Evolutionary conservation across 345 rosid genomes (phyloP).

Genomic region (Citrus cavaleriei): DNA sequence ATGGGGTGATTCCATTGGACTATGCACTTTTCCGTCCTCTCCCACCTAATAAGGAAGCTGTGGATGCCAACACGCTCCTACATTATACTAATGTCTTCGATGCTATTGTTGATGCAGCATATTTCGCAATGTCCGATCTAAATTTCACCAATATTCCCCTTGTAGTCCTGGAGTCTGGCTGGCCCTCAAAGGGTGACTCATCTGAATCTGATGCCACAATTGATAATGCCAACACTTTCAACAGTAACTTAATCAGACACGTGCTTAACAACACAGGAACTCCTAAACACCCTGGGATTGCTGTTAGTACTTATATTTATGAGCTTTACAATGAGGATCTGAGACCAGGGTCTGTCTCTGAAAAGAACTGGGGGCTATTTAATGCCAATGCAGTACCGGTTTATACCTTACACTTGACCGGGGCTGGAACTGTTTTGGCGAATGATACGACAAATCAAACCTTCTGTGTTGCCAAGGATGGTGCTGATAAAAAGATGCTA

Average conservation of each 20-base stretch:
- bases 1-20: conserved; percentile 73
- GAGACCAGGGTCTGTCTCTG: conserved; percentile 67
- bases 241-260: conserved; percentile 88
- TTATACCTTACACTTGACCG: conserved; percentile 71
- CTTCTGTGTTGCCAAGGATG: conserved; percentile 72
- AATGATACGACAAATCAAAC: conserved; percentile 98
- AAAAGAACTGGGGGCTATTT: conserved; percentile 96
- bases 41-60: conserved; percentile 90
- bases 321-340: conserved; percentile 94
- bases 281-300: conserved; percentile 79
- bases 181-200: conserved; percentile 94
- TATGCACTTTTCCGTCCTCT: conserved; percentile 93
- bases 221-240: conserved; percentile 89
- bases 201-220: conserved; percentile 68
- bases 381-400: conserved; percentile 61
- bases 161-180: conserved; percentile 82
- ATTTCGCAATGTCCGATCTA: conserved; percentile 79
- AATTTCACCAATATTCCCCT: conserved; percentile 81
- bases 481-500: conserved; percentile 80
- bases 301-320: conserved; percentile 76
- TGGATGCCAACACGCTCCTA: conserved; percentile 87
- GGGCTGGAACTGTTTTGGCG: conserved; percentile 75
- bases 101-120: conserved; percentile 90
- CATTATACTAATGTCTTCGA: conserved; percentile 96
- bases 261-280: conserved; percentile 88